phyloP scores from a whole-genome alignment of 116 monocot species.

The Cymodocea nodosa region DNA sequence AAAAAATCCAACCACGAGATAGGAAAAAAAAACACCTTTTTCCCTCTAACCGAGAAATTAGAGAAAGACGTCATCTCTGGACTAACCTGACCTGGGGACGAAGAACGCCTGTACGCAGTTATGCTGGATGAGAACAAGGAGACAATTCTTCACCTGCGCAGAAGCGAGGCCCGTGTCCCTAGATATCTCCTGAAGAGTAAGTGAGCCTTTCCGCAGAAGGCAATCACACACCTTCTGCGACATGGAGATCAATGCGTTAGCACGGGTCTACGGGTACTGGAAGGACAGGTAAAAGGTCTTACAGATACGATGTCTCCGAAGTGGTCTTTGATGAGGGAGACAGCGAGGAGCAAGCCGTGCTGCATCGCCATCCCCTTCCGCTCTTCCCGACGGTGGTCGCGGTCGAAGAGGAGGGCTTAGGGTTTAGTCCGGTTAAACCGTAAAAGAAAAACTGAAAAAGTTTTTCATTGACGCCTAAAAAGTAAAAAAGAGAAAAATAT shows the following conservation, averaged over 20 bases:
- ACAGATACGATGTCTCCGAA: slow-evolving; percentile 65
- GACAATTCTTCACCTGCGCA: slow-evolving; percentile 53
- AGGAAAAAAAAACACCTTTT: not conserved
- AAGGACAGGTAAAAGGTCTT: not conserved
- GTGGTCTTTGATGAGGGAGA: slow-evolving; percentile 33
- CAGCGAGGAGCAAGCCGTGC: slow-evolving; percentile 44
- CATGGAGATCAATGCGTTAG: not conserved
- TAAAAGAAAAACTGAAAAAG: no score
- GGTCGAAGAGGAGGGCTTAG: no score
- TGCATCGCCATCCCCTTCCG: slow-evolving; percentile 30
- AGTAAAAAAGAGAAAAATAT: no score
- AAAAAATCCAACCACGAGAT: not conserved
- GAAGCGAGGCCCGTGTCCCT: slow-evolving; percentile 29
- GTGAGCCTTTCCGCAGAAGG: slow-evolving; percentile 47
- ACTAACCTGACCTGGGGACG: slow-evolving; percentile 21
- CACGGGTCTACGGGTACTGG: not conserved
- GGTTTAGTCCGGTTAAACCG: no score
- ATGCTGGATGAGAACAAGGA: slow-evolving; percentile 86
- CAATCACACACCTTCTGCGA: slow-evolving; percentile 67
- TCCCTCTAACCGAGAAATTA: not conserved
- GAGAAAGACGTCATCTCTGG: not conserved
- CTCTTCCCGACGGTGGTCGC: no score
- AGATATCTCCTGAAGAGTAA: slow-evolving; percentile 39
- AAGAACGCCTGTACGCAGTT: slow-evolving; percentile 93
- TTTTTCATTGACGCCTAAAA: no score